Evolutionary conservation across 805 yeast species (phyloP).

Genomic region (Wickerhamiella australiensis): DNA sequence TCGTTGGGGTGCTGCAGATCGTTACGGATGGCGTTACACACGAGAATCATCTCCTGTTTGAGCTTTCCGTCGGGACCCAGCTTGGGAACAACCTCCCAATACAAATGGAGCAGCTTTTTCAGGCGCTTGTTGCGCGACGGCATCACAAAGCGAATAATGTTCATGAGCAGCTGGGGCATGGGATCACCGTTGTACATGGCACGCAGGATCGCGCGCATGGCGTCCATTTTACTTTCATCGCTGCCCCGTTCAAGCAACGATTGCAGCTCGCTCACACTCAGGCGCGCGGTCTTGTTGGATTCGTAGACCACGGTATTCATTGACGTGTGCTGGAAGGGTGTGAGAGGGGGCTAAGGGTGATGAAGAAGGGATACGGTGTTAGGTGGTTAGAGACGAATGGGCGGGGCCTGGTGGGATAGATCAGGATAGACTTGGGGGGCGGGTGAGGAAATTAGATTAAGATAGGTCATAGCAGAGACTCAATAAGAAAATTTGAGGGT

Average conservation of each 20-base stretch:
- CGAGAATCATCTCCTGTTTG: conserved; percentile 97
- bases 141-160: conserved; percentile 92
- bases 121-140: conserved; percentile 84
- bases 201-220: conserved; percentile 79
- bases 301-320: conserved; percentile 13
- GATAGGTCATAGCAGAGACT: too few species aligned
- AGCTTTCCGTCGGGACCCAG: conserved; percentile 76
- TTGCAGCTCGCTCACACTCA: conserved; percentile 56
- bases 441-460: too few species aligned
- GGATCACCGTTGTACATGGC: conserved; percentile 87
- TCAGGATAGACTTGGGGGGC: too few species aligned
- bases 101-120: conserved; percentile 83
- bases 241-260: conserved; percentile 73
- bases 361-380: background rate
- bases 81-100: conserved; percentile 98
- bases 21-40: conserved; percentile 93
- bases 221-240: conserved; percentile 75
- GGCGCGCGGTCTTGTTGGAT: conserved; percentile 24
- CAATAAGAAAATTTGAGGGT: too few species aligned
- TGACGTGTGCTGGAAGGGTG: conserved; percentile 3
- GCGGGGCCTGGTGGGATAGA: too few species aligned
- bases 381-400: too few species aligned
- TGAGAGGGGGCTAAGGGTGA: background rate
- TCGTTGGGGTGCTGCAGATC: conserved; percentile 98
- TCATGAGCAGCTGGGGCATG: conserved; percentile 89